Evolutionary conservation across 1,284 basidiomycete genomes (phyloP).

Genomic region (Cryptococcus depauperatus): DNA sequence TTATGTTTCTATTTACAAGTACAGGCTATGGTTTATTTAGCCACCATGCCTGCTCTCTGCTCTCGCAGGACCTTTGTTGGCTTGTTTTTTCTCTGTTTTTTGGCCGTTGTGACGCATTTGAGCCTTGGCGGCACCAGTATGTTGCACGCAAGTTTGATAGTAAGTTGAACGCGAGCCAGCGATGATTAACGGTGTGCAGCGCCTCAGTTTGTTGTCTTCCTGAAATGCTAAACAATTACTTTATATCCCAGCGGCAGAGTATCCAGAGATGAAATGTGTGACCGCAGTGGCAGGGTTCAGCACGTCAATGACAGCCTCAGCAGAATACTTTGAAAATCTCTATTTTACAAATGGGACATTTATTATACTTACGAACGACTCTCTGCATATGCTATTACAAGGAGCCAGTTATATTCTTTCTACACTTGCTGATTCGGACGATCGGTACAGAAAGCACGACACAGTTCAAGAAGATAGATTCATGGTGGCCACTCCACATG

Average conservation of each 20-base stretch:
- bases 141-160: neutral
- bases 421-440: constrained; percentile 11
- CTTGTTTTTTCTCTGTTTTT: neutral
- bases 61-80: neutral
- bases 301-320: constrained; percentile 7
- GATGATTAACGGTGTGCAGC: neutral
- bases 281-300: constrained; percentile 26
- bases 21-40: too few relatives aligned
- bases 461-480: constrained; percentile 19
- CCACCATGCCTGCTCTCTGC: constrained; percentile 1
- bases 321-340: constrained; percentile 53
- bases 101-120: neutral
- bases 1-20: too few relatives aligned
- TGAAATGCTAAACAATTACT: neutral
- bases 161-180: neutral
- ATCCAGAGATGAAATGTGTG: constrained; percentile 14
- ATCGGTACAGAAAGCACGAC: constrained; percentile 6
- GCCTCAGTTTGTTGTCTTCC: neutral
- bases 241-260: constrained; percentile 10
- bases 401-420: constrained; percentile 10
- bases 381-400: constrained; percentile 21
- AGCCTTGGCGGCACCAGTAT: neutral
- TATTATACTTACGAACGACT: constrained; percentile 28
- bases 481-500: constrained; percentile 41
- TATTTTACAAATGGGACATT: constrained; percentile 33